These are phyloP conservation scores for Talinum fruticosum DNA, from an alignment of 148 eudicot species.

Conservation along the genomic window DNA sequence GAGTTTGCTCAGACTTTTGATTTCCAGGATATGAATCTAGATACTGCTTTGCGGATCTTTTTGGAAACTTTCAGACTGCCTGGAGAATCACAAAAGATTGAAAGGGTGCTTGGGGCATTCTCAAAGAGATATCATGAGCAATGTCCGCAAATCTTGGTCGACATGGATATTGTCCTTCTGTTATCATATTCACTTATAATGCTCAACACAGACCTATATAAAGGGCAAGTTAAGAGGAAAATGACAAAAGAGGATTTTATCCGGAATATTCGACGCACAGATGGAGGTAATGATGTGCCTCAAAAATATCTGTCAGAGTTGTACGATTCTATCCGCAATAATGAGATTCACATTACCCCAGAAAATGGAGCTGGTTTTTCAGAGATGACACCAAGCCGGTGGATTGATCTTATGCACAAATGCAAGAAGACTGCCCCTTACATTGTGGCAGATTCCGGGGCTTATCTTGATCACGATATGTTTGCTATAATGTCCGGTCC, in stretches of 20 bases:
- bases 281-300: slow-evolving; percentile 88
- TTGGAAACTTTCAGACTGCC: slow-evolving; percentile 37
- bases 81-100: slow-evolving; percentile 76
- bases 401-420: slow-evolving; percentile 83
- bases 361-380: slow-evolving; percentile 64
- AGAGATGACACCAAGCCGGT: slow-evolving; percentile 62
- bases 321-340: slow-evolving; percentile 69
- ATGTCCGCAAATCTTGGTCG: slow-evolving; percentile 66
- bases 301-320: slow-evolving; percentile 72
- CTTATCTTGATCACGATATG: slow-evolving; percentile 81
- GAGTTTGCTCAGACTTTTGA: slow-evolving; percentile 79
- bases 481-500: slow-evolving; percentile 89
- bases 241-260: slow-evolving; percentile 95
- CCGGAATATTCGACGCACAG: slow-evolving; percentile 73
- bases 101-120: slow-evolving; percentile 91
- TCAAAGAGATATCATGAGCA: slow-evolving; percentile 85
- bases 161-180: slow-evolving; percentile 88
- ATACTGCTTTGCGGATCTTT: slow-evolving; percentile 37
- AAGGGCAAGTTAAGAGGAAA: slow-evolving; percentile 88
- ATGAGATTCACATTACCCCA: slow-evolving; percentile 83
- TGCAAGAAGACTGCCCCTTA: slow-evolving; percentile 64
- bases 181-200: slow-evolving; percentile 80
- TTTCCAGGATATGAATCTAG: slow-evolving; percentile 37
- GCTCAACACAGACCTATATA: slow-evolving; percentile 94
- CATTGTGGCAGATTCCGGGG: slow-evolving; percentile 60